These are phyloP conservation scores for Emergomyces orientalis DNA, from an alignment of 2,329 filamentous ascomycete species.

Conservation along the genomic window DNA sequence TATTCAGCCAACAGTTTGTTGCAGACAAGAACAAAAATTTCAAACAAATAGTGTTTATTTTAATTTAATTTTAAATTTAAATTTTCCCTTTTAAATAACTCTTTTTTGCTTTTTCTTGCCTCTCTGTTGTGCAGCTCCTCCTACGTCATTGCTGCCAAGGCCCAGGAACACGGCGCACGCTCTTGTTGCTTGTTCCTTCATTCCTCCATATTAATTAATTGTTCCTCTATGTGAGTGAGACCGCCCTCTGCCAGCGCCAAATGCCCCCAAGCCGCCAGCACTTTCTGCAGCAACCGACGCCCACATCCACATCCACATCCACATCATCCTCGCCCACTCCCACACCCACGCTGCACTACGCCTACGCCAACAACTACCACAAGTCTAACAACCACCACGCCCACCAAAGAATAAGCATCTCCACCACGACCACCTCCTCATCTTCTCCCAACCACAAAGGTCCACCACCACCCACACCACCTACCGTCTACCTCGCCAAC, in stretches of 20 bases:
- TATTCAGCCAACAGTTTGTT: neutral
- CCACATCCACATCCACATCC: neutral
- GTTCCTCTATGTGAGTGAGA: too few relatives aligned
- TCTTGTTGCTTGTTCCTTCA: neutral
- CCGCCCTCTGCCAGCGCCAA: neutral
- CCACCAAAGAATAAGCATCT: neutral
- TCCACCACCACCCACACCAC: neutral
- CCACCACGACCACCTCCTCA: slow-evolving; percentile 9
- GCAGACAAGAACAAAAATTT: neutral
- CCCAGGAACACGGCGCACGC: slow-evolving; percentile 8
- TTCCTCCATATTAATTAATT: neutral
- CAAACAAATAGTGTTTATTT: neutral
- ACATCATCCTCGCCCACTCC: neutral
- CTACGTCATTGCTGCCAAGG: slow-evolving; percentile 10
- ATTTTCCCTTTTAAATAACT: neutral
- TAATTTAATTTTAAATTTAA: neutral
- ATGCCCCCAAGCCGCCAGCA: neutral
- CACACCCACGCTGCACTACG: neutral
- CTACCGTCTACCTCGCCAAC: neutral
- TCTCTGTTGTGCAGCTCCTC: neutral
- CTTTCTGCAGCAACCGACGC: neutral
- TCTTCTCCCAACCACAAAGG: slow-evolving; percentile 11
- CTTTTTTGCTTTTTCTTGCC: neutral
- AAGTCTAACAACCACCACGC: neutral
- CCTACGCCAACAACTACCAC: slow-evolving; percentile 4